Evolutionary conservation across 192 early-diverging fungal genomes (phyloP).

Genomic region (Backusella sp.): DNA sequence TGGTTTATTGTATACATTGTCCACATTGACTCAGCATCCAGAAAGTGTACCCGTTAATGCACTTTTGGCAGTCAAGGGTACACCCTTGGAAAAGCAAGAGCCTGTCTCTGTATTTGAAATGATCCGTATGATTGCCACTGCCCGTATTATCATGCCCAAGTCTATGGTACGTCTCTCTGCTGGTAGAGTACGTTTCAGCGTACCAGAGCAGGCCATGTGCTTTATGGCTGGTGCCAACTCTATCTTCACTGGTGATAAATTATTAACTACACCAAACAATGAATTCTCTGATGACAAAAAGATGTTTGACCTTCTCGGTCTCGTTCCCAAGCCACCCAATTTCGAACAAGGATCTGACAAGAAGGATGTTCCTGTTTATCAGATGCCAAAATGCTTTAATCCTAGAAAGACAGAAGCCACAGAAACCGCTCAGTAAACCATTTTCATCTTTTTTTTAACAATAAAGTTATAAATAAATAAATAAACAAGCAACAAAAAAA

Average conservation of each 20-base stretch:
- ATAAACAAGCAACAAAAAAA: neutral
- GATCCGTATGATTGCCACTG: constrained; percentile 83
- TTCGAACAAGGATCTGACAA: constrained; percentile 46
- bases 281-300: constrained; percentile 63
- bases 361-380: constrained; percentile 23
- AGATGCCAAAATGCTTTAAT: constrained; percentile 20
- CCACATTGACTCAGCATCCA: constrained; percentile 68
- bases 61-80: constrained; percentile 77
- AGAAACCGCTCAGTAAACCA: neutral
- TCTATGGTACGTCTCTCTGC: constrained; percentile 78
- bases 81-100: constrained; percentile 72
- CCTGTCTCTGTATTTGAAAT: constrained; percentile 83
- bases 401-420: neutral
- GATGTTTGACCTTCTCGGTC: constrained; percentile 70
- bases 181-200: constrained; percentile 69
- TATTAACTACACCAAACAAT: constrained; percentile 82
- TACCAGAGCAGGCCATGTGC: constrained; percentile 66
- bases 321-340: constrained; percentile 47
- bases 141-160: constrained; percentile 77
- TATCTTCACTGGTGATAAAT: constrained; percentile 82
- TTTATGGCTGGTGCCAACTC: constrained; percentile 85
- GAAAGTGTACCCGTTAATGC: constrained; percentile 83
- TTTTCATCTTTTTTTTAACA: neutral
- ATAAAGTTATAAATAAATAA: neutral
- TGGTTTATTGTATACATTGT: constrained; percentile 71